Evolutionary conservation across 2,329 filamentous ascomycete genomes (phyloP).

Genomic region (Hypomyces rosellus): DNA sequence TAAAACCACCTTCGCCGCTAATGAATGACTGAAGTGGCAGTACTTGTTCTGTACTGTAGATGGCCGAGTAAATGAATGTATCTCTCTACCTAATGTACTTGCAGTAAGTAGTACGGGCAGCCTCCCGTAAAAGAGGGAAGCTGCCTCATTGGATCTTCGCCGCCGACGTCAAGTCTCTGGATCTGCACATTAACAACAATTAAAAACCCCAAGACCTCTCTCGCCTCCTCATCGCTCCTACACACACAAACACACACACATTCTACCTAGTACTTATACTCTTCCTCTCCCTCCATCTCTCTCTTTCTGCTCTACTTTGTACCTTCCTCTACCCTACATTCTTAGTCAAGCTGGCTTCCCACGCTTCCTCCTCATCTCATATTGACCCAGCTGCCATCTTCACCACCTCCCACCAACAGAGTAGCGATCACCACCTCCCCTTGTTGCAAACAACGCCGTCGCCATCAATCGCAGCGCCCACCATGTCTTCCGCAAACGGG

Average conservation of each 20-base stretch:
- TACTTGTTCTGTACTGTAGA: no score
- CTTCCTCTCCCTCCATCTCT: no score
- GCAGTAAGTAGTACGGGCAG: background rate
- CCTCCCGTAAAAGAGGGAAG: background rate
- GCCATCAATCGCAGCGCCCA: background rate
- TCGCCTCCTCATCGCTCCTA: background rate
- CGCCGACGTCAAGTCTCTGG: background rate
- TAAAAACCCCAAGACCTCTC: background rate
- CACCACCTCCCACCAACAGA: no score
- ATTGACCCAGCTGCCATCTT: no score
- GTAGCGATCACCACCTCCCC: no score
- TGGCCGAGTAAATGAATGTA: background rate
- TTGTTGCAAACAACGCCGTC: background rate
- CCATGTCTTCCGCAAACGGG: constrained; percentile 19
- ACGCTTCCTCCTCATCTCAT: no score
- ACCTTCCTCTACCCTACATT: no score
- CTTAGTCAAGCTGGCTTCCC: no score
- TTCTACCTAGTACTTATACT: no score
- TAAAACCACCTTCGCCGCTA: background rate
- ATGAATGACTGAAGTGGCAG: no score
- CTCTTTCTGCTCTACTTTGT: no score
- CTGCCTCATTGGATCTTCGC: background rate
- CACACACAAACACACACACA: no score
- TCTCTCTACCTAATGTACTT: background rate
- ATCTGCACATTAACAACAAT: background rate